Conservation (phyloP, 768 basidiomycete species). For the Lepiota venenata region DNA sequence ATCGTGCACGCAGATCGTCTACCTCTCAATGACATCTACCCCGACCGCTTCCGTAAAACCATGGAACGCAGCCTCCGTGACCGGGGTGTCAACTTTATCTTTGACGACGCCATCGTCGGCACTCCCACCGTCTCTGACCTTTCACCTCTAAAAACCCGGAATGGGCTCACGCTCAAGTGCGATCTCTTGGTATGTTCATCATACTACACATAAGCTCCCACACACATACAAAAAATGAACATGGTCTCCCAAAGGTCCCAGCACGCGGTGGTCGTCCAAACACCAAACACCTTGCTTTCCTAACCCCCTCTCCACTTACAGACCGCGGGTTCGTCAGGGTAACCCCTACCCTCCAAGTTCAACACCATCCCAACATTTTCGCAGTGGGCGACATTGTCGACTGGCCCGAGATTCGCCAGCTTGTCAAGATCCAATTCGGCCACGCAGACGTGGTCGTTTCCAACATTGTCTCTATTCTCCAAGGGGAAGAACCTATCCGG, state of each 20-base stretch:
- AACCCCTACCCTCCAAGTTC: constrained; percentile 46
- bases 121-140: constrained; percentile 2
- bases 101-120: constrained; percentile 47
- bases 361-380: constrained; percentile 44
- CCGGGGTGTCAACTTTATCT: constrained; percentile 45
- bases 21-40: constrained; percentile 51
- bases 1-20: constrained; percentile 48
- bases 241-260: constrained; percentile 19
- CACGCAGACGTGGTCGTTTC: constrained; percentile 41
- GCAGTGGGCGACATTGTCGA: constrained; percentile 58
- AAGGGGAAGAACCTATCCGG: constrained; percentile 25
- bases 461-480: constrained; percentile 40
- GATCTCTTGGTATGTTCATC: constrained; percentile 23
- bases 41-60: constrained; percentile 42
- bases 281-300: constrained; percentile 39
- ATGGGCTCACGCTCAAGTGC: constrained; percentile 24
- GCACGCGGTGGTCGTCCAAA: constrained; percentile 37
- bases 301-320: constrained; percentile 27
- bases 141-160: constrained; percentile 19
- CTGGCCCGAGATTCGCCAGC: constrained; percentile 51
- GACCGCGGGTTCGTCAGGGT: constrained; percentile 41
- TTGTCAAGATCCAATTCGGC: constrained; percentile 34
- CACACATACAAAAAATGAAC: too few relatives aligned
- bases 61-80: constrained; percentile 34
- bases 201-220: too few relatives aligned